Conservation (phyloP, 2,329 filamentous ascomycete genomes). For the Colletotrichum orbiculare region DNA sequence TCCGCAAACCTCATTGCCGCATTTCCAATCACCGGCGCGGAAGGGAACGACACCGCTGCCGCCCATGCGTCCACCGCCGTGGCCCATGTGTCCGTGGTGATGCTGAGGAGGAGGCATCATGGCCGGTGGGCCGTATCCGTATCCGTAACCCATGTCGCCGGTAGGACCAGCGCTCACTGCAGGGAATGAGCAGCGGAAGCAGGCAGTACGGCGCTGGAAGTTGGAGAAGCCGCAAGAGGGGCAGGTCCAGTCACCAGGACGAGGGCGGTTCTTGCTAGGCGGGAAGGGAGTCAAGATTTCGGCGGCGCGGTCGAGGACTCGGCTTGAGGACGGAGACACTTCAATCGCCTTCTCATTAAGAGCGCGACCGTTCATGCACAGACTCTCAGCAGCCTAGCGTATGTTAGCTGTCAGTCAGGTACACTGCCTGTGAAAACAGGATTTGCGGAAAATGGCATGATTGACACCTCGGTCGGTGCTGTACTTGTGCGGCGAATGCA, state of each 20-base stretch:
- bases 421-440: neutral
- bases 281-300: conserved; percentile 98
- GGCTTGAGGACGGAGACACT: conserved; percentile 96
- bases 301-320: conserved; percentile 92
- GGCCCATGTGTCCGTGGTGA: conserved; percentile 63
- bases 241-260: conserved; percentile 98
- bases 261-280: conserved; percentile 96
- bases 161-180: conserved; percentile 83
- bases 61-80: conserved; percentile 77
- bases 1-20: conserved; percentile 94
- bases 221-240: conserved; percentile 99
- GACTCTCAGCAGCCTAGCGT: conserved; percentile 89
- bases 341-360: conserved; percentile 99
- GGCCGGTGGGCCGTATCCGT: conserved; percentile 79
- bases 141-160: conserved; percentile 66
- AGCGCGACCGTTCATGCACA: conserved; percentile 99
- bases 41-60: conserved; percentile 92
- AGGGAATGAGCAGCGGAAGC: conserved; percentile 99
- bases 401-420: neutral
- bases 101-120: conserved; percentile 85
- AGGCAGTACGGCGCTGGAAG: conserved; percentile 97
- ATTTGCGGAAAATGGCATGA: neutral
- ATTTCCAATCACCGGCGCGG: conserved; percentile 99
- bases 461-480: conserved; percentile 1
- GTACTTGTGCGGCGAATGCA: neutral